Evolutionary conservation across 129 eudicot species (phyloP).

Genomic region (Tanacetum coccineum): DNA sequence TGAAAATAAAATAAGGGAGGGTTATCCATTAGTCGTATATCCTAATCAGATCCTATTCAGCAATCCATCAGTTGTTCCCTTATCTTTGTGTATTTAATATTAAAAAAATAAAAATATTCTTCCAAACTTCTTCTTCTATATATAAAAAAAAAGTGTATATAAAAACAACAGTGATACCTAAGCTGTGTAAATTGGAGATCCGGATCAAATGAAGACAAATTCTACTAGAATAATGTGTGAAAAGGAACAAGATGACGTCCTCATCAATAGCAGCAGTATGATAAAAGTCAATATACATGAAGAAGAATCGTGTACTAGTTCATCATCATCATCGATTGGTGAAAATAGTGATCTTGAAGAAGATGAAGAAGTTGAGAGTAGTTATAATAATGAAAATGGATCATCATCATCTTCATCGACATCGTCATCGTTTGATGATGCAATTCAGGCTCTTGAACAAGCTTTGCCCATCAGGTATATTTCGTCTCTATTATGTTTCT

Average conservation of each 20-base stretch:
- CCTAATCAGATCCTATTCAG: slow-evolving; percentile 36
- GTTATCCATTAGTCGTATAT: slow-evolving; percentile 14
- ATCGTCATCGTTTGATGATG: slow-evolving; percentile 30
- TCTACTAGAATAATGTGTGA: background rate
- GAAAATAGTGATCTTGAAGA: slow-evolving; percentile 36
- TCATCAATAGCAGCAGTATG: background rate
- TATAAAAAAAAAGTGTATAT: background rate
- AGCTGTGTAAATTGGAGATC: background rate
- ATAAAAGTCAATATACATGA: background rate
- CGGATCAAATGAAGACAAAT: background rate
- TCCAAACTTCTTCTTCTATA: background rate
- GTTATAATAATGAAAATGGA: slow-evolving; percentile 15
- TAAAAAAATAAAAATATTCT: too few relatives aligned
- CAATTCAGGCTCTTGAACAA: slow-evolving; percentile 42
- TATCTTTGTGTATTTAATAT: background rate
- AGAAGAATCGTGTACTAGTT: slow-evolving; percentile 28
- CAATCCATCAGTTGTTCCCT: slow-evolving; percentile 13
- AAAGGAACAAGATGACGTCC: too few relatives aligned
- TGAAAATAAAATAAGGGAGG: slow-evolving; percentile 4
- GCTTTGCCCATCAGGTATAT: slow-evolving; percentile 46
- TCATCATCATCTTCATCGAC: background rate
- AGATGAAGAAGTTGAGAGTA: slow-evolving; percentile 24
- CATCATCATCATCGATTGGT: slow-evolving; percentile 34
- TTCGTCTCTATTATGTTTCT: too few relatives aligned
- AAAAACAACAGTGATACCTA: background rate